A percentile compares a stretch with the other conserved stretches of the same genome.
phyloP scores from a whole-genome alignment of 306 rosid species.

The Sophora flavescens region DNA sequence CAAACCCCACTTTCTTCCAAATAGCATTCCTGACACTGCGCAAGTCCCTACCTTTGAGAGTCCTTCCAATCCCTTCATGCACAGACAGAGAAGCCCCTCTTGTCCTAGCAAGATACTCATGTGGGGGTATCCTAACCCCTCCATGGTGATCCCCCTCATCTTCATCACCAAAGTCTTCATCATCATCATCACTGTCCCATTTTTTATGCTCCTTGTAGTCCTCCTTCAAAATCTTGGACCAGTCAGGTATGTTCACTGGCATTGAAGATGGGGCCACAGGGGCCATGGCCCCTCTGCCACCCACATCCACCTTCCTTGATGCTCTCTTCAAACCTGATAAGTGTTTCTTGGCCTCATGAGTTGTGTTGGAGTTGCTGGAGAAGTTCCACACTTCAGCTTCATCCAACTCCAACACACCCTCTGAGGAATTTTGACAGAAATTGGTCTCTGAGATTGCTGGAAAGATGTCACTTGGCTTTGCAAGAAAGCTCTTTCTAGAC shows the following conservation, averaged over 20 bases:
- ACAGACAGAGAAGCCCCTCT: slow-evolving; percentile 86
- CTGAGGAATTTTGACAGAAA: slow-evolving; percentile 39
- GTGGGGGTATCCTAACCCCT: slow-evolving; percentile 69
- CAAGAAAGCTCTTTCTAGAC: slow-evolving; percentile 61
- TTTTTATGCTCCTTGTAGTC: slow-evolving; percentile 55
- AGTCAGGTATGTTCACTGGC: slow-evolving; percentile 84
- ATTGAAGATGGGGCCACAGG: slow-evolving; percentile 54
- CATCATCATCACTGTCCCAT: slow-evolving; percentile 46
- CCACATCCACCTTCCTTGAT: slow-evolving; percentile 20
- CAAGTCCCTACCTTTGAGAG: slow-evolving; percentile 89
- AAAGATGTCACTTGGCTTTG: slow-evolving; percentile 57
- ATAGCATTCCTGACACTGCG: slow-evolving; percentile 88
- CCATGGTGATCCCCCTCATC: slow-evolving; percentile 12
- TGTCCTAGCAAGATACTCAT: slow-evolving; percentile 84
- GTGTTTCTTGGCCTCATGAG: slow-evolving; percentile 35
- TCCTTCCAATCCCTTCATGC: slow-evolving; percentile 93
- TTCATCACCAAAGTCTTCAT: slow-evolving; percentile 30
- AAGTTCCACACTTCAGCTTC: slow-evolving; percentile 68
- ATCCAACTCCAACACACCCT: slow-evolving; percentile 57
- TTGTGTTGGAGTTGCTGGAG: background rate
- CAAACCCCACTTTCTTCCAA: slow-evolving; percentile 91
- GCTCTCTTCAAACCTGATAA: slow-evolving; percentile 48
- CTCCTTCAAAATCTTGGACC: slow-evolving; percentile 80
- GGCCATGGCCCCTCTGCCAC: background rate
- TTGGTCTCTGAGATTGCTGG: slow-evolving; percentile 42